phyloP scores from a whole-genome alignment of 2,329 filamentous ascomycete species.

The Ascocoryne sarcoides region DNA sequence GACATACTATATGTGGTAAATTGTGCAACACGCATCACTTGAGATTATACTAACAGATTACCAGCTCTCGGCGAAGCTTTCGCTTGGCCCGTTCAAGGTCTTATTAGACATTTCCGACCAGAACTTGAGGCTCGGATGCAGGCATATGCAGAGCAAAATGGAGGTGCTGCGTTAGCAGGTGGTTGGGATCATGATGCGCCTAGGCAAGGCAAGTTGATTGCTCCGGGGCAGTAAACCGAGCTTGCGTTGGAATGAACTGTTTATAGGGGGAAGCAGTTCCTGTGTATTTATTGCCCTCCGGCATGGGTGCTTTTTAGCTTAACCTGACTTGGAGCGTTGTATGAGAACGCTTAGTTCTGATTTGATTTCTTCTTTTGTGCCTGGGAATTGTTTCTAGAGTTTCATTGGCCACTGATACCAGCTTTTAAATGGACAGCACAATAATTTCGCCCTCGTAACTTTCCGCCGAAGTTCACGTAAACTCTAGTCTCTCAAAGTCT shows the following conservation, averaged over 20 bases:
- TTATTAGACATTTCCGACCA: constrained; percentile 96
- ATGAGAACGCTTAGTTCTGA: constrained; percentile 1
- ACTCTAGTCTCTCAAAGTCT: no score
- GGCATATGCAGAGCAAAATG: constrained; percentile 64
- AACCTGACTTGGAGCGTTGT: background rate
- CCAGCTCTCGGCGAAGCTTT: constrained; percentile 89
- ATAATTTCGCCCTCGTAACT: no score
- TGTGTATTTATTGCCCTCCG: background rate
- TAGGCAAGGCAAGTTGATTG: constrained; percentile 73
- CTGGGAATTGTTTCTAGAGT: background rate
- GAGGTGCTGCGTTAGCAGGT: constrained; percentile 70
- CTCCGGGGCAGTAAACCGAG: constrained; percentile 84
- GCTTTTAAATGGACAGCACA: no score
- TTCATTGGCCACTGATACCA: no score
- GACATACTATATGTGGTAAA: constrained; percentile 94
- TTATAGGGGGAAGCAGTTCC: background rate
- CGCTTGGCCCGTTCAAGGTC: constrained; percentile 94
- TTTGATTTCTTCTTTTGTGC: background rate
- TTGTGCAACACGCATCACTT: no score
- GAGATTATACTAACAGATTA: constrained; percentile 10
- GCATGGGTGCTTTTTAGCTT: background rate
- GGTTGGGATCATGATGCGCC: constrained; percentile 73
- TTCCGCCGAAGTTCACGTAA: no score
- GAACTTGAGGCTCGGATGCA: constrained; percentile 89
- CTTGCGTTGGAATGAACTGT: background rate